phyloP scores from a whole-genome alignment of 1,284 basidiomycete genomes.

The Gymnopus androsaceus region DNA sequence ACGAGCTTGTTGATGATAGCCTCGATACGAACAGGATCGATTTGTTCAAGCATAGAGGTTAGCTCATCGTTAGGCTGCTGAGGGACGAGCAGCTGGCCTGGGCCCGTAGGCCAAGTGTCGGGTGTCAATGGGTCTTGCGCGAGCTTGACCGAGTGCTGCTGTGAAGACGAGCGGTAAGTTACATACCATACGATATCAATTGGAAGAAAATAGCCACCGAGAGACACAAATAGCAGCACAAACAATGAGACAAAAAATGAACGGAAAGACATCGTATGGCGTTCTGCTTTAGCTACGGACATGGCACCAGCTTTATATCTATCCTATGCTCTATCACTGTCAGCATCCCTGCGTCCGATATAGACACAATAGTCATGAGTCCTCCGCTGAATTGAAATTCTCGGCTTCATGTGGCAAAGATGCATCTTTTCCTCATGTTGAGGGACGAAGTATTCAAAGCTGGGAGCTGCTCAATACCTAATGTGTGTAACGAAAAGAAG shows the following conservation, averaged over 20 bases:
- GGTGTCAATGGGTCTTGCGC: slow-evolving; percentile 14
- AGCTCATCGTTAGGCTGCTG: slow-evolving; percentile 48
- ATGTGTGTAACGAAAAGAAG: background rate
- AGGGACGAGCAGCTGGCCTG: slow-evolving; percentile 40
- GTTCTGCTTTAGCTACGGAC: background rate
- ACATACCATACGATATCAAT: too few relatives aligned
- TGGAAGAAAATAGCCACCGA: background rate
- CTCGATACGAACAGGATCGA: slow-evolving; percentile 46
- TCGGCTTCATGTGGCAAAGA: background rate
- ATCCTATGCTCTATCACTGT: too few relatives aligned
- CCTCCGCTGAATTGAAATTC: background rate
- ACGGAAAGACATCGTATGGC: background rate
- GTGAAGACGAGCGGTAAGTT: background rate
- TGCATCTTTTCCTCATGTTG: background rate
- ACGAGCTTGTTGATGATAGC: slow-evolving; percentile 52
- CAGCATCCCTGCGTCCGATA: background rate
- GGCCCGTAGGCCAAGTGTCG: slow-evolving; percentile 49
- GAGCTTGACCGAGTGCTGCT: slow-evolving; percentile 11
- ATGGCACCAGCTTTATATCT: background rate
- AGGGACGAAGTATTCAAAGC: background rate
- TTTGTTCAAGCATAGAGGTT: slow-evolving; percentile 42
- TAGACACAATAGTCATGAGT: background rate
- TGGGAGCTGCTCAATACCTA: background rate
- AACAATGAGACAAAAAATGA: background rate
- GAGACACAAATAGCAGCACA: background rate